Conservation (phyloP, 164 flowering plant species). For the grape (Vitis vinifera) region ASM3070453v1 NC_081807.1:2287501-2288000, state of each 20-base stretch:
- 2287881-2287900: no score
- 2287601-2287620: slow-evolving; percentile 17
- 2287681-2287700: slow-evolving; percentile 15
- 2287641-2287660: slow-evolving; percentile 9
- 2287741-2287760: slow-evolving; percentile 16
- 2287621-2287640: slow-evolving; percentile 5
- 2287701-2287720: slow-evolving; percentile 2
- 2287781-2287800: slow-evolving; percentile 22
- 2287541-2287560: slow-evolving; percentile 18
- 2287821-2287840: slow-evolving; percentile 21
- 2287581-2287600: background rate
- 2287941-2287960: no score
- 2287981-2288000: no score
- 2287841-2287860: slow-evolving; percentile 16
- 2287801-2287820: slow-evolving; percentile 22
- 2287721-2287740: slow-evolving; percentile 18
- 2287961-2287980: no score
- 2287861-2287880: no score
- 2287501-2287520: background rate
- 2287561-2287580: slow-evolving; percentile 8
- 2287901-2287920: no score
- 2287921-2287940: no score
- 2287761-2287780: slow-evolving; percentile 34
- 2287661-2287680: slow-evolving; percentile 28
- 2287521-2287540: slow-evolving; percentile 18